Conservation (phyloP, 2,329 filamentous ascomycete species). For the Coccinonectria pachysandricola region DNA sequence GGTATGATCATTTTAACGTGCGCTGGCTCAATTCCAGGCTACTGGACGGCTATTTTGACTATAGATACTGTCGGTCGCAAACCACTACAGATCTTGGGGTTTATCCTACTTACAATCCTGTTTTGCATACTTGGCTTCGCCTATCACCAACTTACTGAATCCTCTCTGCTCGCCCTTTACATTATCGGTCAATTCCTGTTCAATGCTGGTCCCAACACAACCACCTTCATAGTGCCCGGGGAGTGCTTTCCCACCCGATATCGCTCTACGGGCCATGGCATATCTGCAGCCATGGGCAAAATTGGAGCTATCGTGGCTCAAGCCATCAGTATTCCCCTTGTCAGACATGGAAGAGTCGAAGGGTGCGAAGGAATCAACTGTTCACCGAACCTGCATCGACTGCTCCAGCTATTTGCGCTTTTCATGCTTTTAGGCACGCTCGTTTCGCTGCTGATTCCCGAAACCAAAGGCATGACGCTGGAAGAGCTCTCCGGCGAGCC, state of each 20-base stretch:
- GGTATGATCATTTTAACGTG: conserved; percentile 70
- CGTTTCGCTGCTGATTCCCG: conserved; percentile 62
- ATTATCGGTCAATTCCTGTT: conserved; percentile 57
- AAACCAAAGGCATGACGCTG: conserved; percentile 64
- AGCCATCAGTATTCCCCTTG: conserved; percentile 52
- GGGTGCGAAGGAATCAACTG: conserved; percentile 38
- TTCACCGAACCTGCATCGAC: conserved; percentile 55
- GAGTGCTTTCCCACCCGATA: conserved; percentile 57
- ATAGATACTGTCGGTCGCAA: conserved; percentile 71
- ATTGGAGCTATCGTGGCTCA: conserved; percentile 59
- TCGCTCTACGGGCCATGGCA: conserved; percentile 50
- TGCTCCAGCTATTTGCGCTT: conserved; percentile 68
- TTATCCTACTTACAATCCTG: conserved; percentile 48
- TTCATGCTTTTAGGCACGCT: conserved; percentile 69
- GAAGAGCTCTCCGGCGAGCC: conserved; percentile 61
- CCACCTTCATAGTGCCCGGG: conserved; percentile 54
- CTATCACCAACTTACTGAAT: conserved; percentile 37
- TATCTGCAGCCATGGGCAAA: conserved; percentile 58
- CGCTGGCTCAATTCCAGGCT: conserved; percentile 69
- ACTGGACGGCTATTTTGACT: conserved; percentile 64
- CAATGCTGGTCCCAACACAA: conserved; percentile 56
- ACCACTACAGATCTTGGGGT: conserved; percentile 59
- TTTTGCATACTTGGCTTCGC: conserved; percentile 55
- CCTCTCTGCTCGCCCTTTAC: conserved; percentile 49
- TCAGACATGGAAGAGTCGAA: conserved; percentile 43